These are phyloP conservation scores for Fusarium floridanum DNA, from an alignment of 2,329 filamentous ascomycete genomes.

Conservation along the genomic window DNA sequence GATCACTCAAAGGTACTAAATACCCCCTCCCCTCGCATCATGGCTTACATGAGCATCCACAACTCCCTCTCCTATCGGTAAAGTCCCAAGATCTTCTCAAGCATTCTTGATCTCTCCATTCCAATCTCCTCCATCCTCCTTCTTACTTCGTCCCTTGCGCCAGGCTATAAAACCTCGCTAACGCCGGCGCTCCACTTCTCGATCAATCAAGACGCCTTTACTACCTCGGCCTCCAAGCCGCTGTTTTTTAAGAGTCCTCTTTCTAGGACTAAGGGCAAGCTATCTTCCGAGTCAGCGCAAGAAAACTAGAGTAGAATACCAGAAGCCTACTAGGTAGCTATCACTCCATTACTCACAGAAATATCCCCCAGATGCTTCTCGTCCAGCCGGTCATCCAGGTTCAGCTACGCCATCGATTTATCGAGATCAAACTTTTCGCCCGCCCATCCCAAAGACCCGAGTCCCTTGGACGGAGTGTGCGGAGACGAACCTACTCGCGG, in stretches of 20 bases:
- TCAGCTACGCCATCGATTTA: background rate
- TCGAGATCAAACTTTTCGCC: background rate
- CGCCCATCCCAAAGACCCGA: background rate
- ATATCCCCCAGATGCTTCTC: background rate
- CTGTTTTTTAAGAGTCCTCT: background rate
- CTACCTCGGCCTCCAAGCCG: background rate
- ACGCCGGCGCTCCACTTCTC: background rate
- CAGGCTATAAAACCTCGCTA: background rate
- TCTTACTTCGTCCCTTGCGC: background rate
- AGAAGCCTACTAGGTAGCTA: background rate
- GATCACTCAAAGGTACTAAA: background rate
- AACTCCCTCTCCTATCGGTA: background rate
- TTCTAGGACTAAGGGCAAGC: background rate
- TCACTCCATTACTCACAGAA: background rate
- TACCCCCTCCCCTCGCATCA: background rate
- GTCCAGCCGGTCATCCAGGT: background rate
- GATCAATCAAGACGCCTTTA: background rate
- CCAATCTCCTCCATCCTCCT: background rate
- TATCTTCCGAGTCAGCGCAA: background rate
- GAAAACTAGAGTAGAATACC: background rate
- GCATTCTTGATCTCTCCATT: background rate
- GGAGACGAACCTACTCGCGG: background rate
- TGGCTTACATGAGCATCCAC: background rate
- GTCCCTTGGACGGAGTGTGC: background rate
- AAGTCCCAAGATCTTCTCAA: background rate